Base-by-base conservation (phyloP, 176 grass and related monocot genomes). In the Themeda triandra region DNA sequence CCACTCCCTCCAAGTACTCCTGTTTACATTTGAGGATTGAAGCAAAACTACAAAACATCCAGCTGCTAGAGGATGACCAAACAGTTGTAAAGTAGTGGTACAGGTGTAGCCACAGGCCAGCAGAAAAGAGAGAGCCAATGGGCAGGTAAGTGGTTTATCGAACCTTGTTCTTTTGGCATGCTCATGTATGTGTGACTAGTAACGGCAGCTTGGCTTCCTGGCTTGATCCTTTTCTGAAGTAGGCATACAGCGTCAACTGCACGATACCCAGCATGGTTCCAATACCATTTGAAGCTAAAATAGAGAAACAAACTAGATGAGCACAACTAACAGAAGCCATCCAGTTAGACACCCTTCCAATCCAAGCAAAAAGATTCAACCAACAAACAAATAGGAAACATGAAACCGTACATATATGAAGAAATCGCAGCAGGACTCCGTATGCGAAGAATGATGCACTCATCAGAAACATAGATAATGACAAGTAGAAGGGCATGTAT, bases 401-500 rank as follows among this genome's bases (percentile, higher is more conserved):
- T 3, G 75, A 48, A n/a, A 71, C 59, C 91, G 83, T 94, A 99
- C 96, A 91, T 99, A 99, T 73, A 99, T 89, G 84, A 99, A 99
- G 87, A 96, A 92, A 87, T 99, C 96, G 78, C 62, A 99, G 79
- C 3, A 99, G 44, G 84, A 80, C 44, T 59, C 96, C 96, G 5
- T 99, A 99, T 7, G 79, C 45, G 72, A 99, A 92, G 88, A 99
- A 99, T 0, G 96, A 99, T 15, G 86, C 17, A 8, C 96, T 99
- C 96, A 96, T 99, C 44, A 96, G 85, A 88, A 95, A 96, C 76
- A 92, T 99, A 8, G 96, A 92, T 14, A 99, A 63, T 6, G 96
- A 99, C 65, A 99, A 40, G 67, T 96, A 99, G 78, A 99, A 96
- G 19, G 96, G 96, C 96, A 99, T 99, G 86, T 91, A 99, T 65